Conservation (phyloP, 768 basidiomycete genomes). For the Lactifluus piperatus region DNA sequence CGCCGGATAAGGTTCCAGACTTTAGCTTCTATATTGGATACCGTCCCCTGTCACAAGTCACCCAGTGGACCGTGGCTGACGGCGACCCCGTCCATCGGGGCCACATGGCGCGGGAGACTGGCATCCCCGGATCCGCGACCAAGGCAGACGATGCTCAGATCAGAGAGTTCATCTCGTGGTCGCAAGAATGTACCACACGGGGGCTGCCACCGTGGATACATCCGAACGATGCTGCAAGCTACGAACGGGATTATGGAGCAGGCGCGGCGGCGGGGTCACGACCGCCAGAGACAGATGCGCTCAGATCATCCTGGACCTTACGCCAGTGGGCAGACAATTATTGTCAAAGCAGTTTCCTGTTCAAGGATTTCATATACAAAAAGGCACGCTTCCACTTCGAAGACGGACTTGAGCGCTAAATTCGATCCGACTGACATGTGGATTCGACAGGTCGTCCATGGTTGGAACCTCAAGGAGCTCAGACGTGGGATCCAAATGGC, state of each 20-base stretch:
- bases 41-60: too few relatives aligned
- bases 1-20: too few relatives aligned
- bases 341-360: conserved; percentile 51
- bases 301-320: too few relatives aligned
- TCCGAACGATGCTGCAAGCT: too few relatives aligned
- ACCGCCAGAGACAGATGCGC: too few relatives aligned
- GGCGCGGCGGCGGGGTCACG: too few relatives aligned
- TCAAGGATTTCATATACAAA: conserved; percentile 70
- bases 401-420: too few relatives aligned
- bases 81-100: conserved; percentile 55
- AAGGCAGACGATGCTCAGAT: too few relatives aligned
- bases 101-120: conserved; percentile 47
- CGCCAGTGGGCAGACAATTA: too few relatives aligned
- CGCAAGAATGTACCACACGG: conserved; percentile 33
- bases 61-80: conserved; percentile 54
- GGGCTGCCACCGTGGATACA: too few relatives aligned
- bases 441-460: conserved; percentile 17
- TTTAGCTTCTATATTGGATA: too few relatives aligned
- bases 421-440: not conserved
- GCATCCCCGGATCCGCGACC: conserved; percentile 29
- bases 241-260: not conserved
- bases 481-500: conserved; percentile 29
- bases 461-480: conserved; percentile 42
- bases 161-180: conserved; percentile 39
- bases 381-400: too few relatives aligned